These are phyloP conservation scores for Creolimax fragrantissima DNA, from an alignment of 78 protist genomes.

Conservation along the genomic window DNA sequence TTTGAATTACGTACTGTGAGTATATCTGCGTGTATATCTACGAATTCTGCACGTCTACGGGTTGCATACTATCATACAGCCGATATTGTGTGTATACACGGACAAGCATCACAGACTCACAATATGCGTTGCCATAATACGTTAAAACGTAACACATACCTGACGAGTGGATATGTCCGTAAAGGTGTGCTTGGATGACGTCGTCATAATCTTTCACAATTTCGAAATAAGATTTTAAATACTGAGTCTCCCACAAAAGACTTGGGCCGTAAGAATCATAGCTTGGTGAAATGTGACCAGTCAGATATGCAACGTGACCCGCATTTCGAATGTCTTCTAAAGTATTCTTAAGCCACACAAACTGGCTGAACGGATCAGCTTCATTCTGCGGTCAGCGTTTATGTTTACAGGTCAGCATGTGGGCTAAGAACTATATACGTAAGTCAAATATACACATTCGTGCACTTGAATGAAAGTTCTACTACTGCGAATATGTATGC, in stretches of 20 bases:
- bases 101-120: too few relatives aligned
- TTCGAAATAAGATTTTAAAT: not conserved
- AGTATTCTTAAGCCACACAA: not conserved
- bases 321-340: not conserved
- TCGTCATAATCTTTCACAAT: not conserved
- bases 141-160: not conserved
- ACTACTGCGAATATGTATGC: too few relatives aligned
- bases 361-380: constrained; percentile 10
- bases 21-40: too few relatives aligned
- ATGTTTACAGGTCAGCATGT: too few relatives aligned
- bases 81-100: too few relatives aligned
- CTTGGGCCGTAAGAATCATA: not conserved
- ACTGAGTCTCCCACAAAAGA: not conserved
- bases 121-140: not conserved
- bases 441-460: too few relatives aligned
- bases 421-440: too few relatives aligned
- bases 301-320: not conserved
- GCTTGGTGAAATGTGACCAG: constrained; percentile 19
- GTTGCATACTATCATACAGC: too few relatives aligned
- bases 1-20: too few relatives aligned
- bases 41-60: too few relatives aligned
- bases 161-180: constrained; percentile 20
- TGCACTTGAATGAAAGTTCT: too few relatives aligned
- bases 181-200: not conserved
- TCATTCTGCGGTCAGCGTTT: not conserved